A percentile compares a stretch with the other conserved stretches of the same genome.
Conservation (phyloP, 2,329 filamentous ascomycete genomes). For the Verticillium longisporum region DNA sequence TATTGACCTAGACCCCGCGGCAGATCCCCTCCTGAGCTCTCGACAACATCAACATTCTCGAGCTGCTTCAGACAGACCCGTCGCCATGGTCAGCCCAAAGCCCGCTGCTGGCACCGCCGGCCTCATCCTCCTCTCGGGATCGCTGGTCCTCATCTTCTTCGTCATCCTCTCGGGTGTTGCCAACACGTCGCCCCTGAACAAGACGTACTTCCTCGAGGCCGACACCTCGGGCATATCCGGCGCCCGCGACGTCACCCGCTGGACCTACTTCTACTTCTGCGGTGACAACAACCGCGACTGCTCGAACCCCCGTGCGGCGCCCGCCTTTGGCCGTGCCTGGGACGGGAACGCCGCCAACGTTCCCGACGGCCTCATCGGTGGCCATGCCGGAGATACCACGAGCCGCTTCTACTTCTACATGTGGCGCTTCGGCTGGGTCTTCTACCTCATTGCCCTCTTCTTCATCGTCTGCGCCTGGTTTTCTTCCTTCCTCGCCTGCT, state of each 20-base stretch:
- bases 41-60: neutral
- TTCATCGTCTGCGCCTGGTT: conserved; percentile 66
- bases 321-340: conserved; percentile 69
- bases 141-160: conserved; percentile 51
- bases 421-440: conserved; percentile 89
- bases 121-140: conserved; percentile 41
- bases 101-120: conserved; percentile 32
- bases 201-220: conserved; percentile 81
- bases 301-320: conserved; percentile 51
- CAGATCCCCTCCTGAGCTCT: neutral
- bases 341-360: conserved; percentile 34
- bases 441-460: conserved; percentile 78
- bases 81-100: conserved; percentile 22
- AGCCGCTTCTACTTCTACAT: conserved; percentile 66
- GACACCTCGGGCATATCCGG: conserved; percentile 67
- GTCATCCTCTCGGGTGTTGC: conserved; percentile 49
- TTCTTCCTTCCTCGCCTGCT: conserved; percentile 61
- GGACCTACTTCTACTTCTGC: conserved; percentile 89
- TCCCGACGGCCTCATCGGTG: conserved; percentile 39
- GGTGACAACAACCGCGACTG: conserved; percentile 59
- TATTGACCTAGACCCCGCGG: neutral
- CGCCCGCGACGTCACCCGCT: conserved; percentile 63
- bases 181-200: conserved; percentile 50
- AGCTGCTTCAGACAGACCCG: neutral
- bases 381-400: conserved; percentile 47